Conservation (phyloP, 2,329 filamentous ascomycete species). For the Scedosporium dehoogii region DNA sequence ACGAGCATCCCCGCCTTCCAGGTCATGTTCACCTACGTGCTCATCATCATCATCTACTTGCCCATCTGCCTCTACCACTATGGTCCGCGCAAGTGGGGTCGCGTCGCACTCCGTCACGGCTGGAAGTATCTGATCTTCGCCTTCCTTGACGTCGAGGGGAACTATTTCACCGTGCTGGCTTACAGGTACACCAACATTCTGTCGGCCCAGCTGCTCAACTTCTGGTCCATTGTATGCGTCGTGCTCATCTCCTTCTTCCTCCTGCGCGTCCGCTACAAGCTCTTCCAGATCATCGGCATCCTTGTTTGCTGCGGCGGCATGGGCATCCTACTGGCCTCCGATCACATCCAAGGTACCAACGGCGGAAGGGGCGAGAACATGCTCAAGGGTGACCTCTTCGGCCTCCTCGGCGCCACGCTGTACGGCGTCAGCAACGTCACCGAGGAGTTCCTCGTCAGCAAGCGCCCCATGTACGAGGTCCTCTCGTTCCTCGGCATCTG, state of each 20-base stretch:
- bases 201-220: slow-evolving; percentile 91
- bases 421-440: slow-evolving; percentile 88
- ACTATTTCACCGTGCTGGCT: slow-evolving; percentile 94
- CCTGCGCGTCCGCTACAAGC: slow-evolving; percentile 81
- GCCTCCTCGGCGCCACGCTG: slow-evolving; percentile 75
- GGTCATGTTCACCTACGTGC: slow-evolving; percentile 86
- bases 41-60: slow-evolving; percentile 76
- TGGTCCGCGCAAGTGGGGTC: slow-evolving; percentile 60
- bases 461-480: slow-evolving; percentile 83
- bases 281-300: slow-evolving; percentile 77
- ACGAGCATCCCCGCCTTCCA: slow-evolving; percentile 92
- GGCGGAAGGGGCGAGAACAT: slow-evolving; percentile 58
- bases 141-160: slow-evolving; percentile 91
- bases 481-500: slow-evolving; percentile 84
- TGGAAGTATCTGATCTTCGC: slow-evolving; percentile 93
- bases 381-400: slow-evolving; percentile 88
- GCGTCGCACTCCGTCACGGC: slow-evolving; percentile 57
- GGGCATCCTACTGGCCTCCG: slow-evolving; percentile 75
- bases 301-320: slow-evolving; percentile 83
- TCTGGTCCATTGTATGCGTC: slow-evolving; percentile 94
- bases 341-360: slow-evolving; percentile 72
- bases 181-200: slow-evolving; percentile 90
- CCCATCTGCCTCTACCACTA: slow-evolving; percentile 69
- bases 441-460: slow-evolving; percentile 89
- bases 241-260: slow-evolving; percentile 75